Base-by-base conservation (phyloP, 192 early-diverging fungal species). In the Irineochytrium annulatum region DNA sequence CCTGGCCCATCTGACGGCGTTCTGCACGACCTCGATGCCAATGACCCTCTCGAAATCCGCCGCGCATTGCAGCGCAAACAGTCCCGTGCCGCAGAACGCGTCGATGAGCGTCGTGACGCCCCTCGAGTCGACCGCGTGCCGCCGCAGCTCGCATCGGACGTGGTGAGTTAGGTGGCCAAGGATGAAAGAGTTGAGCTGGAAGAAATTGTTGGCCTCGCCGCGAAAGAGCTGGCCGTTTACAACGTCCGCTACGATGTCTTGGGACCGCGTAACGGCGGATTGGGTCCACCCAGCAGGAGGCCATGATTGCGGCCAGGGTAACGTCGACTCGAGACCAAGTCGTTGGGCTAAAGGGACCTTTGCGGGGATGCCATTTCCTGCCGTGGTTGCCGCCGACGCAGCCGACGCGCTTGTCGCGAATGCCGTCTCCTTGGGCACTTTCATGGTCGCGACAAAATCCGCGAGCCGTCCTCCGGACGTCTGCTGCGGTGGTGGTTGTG, bases 31-130 rank as follows among this genome's bases (percentile, higher is more conserved):
- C 63, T 89, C 87, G 28, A 89, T 81, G 34, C 87, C 87, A 30
- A 86, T 57, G 6, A 86, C 85, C 30, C 74, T 75, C 43, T 82
- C 72, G 59, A 87, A 89, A 6, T 73, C 77, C 16, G 65, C 54
- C 22, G 77, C 72, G 54, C 81, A 85, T 0, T 84, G 73, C 27
- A 89, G 77, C 2, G 80, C 85, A 74, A 89, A 89, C 22, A 89
- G 62, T 6, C 87, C 87, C 0, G 87, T 78, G 8, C 87, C 87
- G 62, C 87, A 89, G 67, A 87, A 89, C 0, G 87, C 83, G 54
- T 89, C 87, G 26, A 89, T 77, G 20, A 87, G 72, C 44, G 76
- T 75, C 37, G 53, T 61, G 31, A 79, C 72, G 17, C 32, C 28
- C 19, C 19, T 17, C 24, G 20, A 24, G n/a, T 20, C n/a, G 3